Evolutionary conservation across 768 basidiomycete genomes (phyloP).

Genomic region (Mycena rebaudengoi): DNA sequence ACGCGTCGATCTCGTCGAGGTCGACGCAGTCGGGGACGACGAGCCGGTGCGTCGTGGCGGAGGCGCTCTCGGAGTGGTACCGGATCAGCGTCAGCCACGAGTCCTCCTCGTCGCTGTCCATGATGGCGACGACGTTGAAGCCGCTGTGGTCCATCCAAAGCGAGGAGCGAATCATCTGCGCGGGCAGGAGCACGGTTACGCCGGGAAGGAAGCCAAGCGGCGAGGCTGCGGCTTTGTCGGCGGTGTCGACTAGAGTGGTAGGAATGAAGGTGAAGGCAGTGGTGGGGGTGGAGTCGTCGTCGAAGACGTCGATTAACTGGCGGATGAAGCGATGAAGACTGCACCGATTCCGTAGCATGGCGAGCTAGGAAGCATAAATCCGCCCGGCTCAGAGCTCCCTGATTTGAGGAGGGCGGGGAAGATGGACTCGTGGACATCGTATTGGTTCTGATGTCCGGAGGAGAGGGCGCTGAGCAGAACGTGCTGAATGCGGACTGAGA

Average conservation of each 20-base stretch:
- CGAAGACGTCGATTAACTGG: too few species aligned
- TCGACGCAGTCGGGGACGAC: conserved; percentile 1
- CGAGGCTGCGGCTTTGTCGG: conserved; percentile 11
- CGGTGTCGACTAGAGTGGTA: not conserved
- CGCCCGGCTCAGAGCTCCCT: not conserved
- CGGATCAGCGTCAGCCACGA: conserved; percentile 12
- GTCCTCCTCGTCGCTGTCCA: not conserved
- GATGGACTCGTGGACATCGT: not conserved
- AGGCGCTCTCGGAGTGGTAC: conserved; percentile 12
- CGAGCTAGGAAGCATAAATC: conserved; percentile 8
- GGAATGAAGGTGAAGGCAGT: conserved; percentile 8
- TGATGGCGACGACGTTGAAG: conserved; percentile 1
- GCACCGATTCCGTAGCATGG: conserved; percentile 18
- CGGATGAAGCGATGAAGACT: conserved; percentile 13
- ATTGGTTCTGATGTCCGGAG: conserved; percentile 9
- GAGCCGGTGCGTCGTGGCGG: conserved; percentile 12
- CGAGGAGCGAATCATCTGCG: not conserved
- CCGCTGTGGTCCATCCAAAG: conserved; percentile 25
- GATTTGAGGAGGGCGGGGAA: not conserved
- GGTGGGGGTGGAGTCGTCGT: not conserved
- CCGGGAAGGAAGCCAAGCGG: conserved; percentile 13
- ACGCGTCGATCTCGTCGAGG: not conserved
- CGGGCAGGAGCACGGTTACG: not conserved
- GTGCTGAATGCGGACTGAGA: conserved; percentile 20
- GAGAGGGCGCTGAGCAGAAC: conserved; percentile 6